A percentile compares a stretch with the other conserved stretches of the same genome.
phyloP scores from a whole-genome alignment of 768 basidiomycete genomes.

The Calocybe indica region DNA sequence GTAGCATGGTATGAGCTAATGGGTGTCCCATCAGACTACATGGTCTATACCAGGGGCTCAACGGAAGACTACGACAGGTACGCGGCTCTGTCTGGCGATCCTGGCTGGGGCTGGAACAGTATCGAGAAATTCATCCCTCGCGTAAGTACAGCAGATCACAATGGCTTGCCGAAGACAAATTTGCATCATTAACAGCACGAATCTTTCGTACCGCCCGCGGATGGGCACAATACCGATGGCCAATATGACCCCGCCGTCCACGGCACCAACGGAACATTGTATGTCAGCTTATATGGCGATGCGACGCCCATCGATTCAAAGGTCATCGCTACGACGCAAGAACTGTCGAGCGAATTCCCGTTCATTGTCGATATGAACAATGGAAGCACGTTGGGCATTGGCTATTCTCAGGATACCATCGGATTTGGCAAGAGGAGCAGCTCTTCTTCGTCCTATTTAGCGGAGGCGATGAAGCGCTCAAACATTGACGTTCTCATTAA shows the following conservation, averaged over 20 bases:
- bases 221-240: conserved; percentile 29
- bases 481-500: conserved; percentile 11
- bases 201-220: conserved; percentile 27
- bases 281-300: conserved; percentile 25
- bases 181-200: conserved; percentile 19
- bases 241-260: conserved; percentile 33
- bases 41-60: conserved; percentile 28
- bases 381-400: conserved; percentile 24
- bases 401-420: conserved; percentile 24
- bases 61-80: conserved; percentile 30
- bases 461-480: background rate
- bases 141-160: conserved; percentile 13
- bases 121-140: conserved; percentile 26
- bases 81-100: conserved; percentile 25
- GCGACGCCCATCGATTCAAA: conserved; percentile 22
- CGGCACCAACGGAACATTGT: conserved; percentile 23
- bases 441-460: conserved; percentile 15
- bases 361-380: conserved; percentile 28
- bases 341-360: conserved; percentile 25
- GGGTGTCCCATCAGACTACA: conserved; percentile 17
- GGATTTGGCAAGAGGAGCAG: conserved; percentile 11
- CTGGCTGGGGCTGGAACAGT: conserved; percentile 30
- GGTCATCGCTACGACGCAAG: conserved; percentile 27
- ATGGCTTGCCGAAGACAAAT: background rate
- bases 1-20: background rate